phyloP scores from a whole-genome alignment of 2,329 filamentous ascomycete species.

The Clonostachys rhizophaga region DNA sequence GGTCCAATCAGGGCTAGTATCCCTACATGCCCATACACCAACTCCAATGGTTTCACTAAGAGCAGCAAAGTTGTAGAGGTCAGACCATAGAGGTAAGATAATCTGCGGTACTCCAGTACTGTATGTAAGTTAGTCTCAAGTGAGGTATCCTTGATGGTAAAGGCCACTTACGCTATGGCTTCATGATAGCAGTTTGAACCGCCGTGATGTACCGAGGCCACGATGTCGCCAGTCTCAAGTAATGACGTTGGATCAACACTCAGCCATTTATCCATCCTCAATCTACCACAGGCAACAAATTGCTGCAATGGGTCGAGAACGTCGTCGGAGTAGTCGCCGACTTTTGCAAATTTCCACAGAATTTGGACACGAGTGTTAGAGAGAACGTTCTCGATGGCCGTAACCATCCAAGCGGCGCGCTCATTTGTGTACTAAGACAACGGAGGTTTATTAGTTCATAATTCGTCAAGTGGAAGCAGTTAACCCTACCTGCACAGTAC shows the following conservation, averaged over 20 bases:
- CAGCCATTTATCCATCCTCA: slow-evolving; percentile 13
- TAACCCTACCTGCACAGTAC: not conserved
- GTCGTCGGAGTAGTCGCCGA: slow-evolving; percentile 3
- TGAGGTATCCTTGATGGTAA: not conserved
- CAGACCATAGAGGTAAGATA: slow-evolving; percentile 36
- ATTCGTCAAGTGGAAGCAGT: not conserved
- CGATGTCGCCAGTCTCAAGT: slow-evolving; percentile 19
- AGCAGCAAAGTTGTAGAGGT: slow-evolving; percentile 36
- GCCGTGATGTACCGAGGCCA: slow-evolving; percentile 24
- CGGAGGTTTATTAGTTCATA: not conserved
- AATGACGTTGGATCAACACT: slow-evolving; percentile 16
- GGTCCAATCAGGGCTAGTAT: slow-evolving; percentile 18
- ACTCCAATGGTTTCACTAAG: slow-evolving; percentile 33
- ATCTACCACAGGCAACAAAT: slow-evolving; percentile 3
- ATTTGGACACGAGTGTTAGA: slow-evolving; percentile 12
- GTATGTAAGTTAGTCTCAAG: not conserved
- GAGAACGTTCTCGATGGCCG: slow-evolving; percentile 9
- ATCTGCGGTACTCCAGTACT: slow-evolving; percentile 37
- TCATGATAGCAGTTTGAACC: slow-evolving; percentile 32
- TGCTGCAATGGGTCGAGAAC: slow-evolving; percentile 4
- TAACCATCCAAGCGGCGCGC: slow-evolving; percentile 8
- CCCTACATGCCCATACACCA: slow-evolving; percentile 26
- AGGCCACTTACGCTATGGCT: slow-evolving; percentile 24
- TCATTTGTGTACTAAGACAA: not conserved
- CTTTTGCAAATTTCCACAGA: slow-evolving; percentile 15